Evolutionary conservation across 2,329 filamentous ascomycete species (phyloP).

Genomic region (Ilyonectria robusta): DNA sequence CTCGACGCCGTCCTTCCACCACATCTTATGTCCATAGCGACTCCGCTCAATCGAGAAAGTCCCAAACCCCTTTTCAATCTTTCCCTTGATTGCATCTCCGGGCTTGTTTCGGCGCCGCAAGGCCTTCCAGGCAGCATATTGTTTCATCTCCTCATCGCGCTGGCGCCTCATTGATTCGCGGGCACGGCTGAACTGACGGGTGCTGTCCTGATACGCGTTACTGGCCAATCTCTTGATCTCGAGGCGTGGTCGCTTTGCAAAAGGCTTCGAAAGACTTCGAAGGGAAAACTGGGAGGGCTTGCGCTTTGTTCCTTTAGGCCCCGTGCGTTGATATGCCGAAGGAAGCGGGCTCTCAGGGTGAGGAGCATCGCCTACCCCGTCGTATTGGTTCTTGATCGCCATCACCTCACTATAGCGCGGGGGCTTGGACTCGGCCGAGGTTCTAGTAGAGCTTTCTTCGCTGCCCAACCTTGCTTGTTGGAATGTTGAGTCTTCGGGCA

Average conservation of each 20-base stretch:
- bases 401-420: constrained; percentile 13
- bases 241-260: constrained; percentile 40
- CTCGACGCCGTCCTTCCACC: constrained; percentile 55
- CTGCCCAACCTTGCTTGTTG: background rate
- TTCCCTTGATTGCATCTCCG: constrained; percentile 43
- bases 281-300: constrained; percentile 52
- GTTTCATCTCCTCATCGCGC: constrained; percentile 42
- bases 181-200: constrained; percentile 44
- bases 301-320: constrained; percentile 47
- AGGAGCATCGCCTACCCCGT: constrained; percentile 40
- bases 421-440: background rate
- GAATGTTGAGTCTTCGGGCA: constrained; percentile 36
- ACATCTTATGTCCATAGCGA: constrained; percentile 46
- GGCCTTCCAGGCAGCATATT: constrained; percentile 49
- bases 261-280: constrained; percentile 44
- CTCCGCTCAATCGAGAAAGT: constrained; percentile 45
- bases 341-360: constrained; percentile 35
- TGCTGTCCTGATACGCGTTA: constrained; percentile 46
- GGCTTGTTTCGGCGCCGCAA: constrained; percentile 44
- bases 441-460: background rate
- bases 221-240: constrained; percentile 48
- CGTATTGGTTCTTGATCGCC: constrained; percentile 40
- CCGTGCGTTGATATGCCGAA: constrained; percentile 20
- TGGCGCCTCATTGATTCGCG: constrained; percentile 48
- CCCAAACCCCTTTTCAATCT: constrained; percentile 42